Evolutionary conservation across 176 grass and related monocot genomes (phyloP), one percentile per base, ranked within the genome.

Genomic region (Oryza meyeriana): DNA sequence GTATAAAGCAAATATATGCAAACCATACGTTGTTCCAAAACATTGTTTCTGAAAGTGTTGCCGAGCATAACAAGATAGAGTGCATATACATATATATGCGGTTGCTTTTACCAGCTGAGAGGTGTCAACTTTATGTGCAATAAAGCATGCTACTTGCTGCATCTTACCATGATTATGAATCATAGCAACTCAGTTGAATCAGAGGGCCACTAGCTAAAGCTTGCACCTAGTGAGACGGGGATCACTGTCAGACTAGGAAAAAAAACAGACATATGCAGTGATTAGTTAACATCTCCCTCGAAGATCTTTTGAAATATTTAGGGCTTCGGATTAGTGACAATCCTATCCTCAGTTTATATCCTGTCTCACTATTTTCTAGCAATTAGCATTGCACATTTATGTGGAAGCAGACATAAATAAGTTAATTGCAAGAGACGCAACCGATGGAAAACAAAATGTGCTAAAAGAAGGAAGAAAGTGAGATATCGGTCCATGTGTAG

Each of bases 281-380:
- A 18, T 26, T 59, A n/a, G 26, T 38, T 28, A 6, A 10, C 63
- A 64, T 52, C 63, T 55, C 50, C 6, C 30, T 25, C 1, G 18
- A 12, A 78, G 55, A 68, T 75, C 57, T 38, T 50, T 16, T 79
- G 0, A 71, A 70, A 70, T 82, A 76, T 64, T 81, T 50, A 44
- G 66, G 27, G 25, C 1, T 25, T 26, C 7, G 22, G 16, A 72
- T 39, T 33, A 41, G 24, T 24, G 36, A 38, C 70, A 22, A 35
- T 57, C 69, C 45, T 81, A 81, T 81, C 65, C 48, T 64, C 5
- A 9, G 32, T 20, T 32, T 32, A 27, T 44, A 78, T n/a, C n/a
- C n/a, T n/a, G n/a, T n/a, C n/a, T n/a, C n/a, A n/a, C n/a, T n/a
- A n/a, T n/a, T n/a, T n/a, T n/a, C n/a, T n/a, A n/a, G n/a, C n/a